Evolutionary conservation across 1,139 yeast genomes (phyloP).

Genomic region (Yamadazyma sp.): DNA sequence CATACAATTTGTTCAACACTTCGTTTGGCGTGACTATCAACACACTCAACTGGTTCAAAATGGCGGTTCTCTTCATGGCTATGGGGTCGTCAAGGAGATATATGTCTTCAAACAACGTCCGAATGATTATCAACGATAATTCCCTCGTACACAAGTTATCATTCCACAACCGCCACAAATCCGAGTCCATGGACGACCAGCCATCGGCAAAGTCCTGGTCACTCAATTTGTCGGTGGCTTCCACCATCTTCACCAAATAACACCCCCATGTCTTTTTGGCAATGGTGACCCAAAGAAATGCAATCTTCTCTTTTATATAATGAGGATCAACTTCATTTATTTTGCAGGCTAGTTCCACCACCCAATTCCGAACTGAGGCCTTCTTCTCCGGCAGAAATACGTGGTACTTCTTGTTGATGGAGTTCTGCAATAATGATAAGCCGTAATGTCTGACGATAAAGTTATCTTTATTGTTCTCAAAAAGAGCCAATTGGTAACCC

Average conservation of each 20-base stretch:
- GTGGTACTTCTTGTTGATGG: conserved; percentile 58
- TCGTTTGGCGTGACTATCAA: conserved; percentile 75
- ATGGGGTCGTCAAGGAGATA: conserved; percentile 88
- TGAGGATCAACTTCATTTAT: conserved; percentile 74
- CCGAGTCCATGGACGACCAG: conserved; percentile 89
- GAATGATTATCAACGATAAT: conserved; percentile 69
- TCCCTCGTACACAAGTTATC: conserved; percentile 64
- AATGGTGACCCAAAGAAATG: conserved; percentile 86
- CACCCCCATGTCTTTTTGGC: conserved; percentile 95
- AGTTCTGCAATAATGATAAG: conserved; percentile 70
- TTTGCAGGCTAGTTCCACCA: conserved; percentile 69
- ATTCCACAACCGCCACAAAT: conserved; percentile 75
- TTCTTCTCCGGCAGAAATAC: conserved; percentile 63
- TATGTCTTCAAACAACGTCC: conserved; percentile 92
- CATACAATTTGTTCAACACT: conserved; percentile 66
- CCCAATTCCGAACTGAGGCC: conserved; percentile 77
- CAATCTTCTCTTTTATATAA: conserved; percentile 84
- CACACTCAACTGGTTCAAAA: conserved; percentile 78
- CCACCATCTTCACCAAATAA: conserved; percentile 31
- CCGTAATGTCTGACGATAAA: conserved; percentile 89
- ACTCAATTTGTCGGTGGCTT: conserved; percentile 12
- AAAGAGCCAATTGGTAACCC: conserved; percentile 84
- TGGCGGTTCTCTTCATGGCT: conserved; percentile 77
- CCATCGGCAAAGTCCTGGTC: conserved; percentile 58
- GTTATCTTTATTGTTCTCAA: conserved; percentile 58